Base-by-base conservation (phyloP, 768 basidiomycete species). In the Paxillus ammoniavirescens region DNA sequence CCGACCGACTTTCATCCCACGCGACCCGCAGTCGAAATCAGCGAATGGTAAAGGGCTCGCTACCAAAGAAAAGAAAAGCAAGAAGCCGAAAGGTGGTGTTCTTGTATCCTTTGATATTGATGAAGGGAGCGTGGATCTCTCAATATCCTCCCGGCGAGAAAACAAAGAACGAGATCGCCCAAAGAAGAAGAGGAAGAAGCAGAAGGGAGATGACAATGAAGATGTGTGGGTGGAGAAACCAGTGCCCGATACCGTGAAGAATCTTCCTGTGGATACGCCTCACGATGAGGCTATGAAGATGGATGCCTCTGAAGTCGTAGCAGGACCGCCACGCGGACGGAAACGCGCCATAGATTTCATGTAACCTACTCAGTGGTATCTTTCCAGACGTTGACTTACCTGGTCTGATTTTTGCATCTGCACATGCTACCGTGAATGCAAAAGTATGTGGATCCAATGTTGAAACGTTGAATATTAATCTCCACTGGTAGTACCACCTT, bases 1-100 rank as follows among this genome's bases (percentile, higher is more conserved):
- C 78, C 91, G 87, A 62, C 95, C 95, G 1, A 90, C 86, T 0
- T 98, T 98, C 66, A 82, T 91, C 8, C 84, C 86, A 6, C 72
- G 75, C 8, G 72, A 71, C 17, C 53, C 67, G 2, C 65, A 71
- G 8, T 68, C 69, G 50, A 76, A 78, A 2, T 79, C 78, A 48
- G 63, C 66, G 33, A 73, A 73, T 49, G 73, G 72, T 46, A 73
- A 81, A 62, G 75, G 75, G 44, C 57, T 64, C 15, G 67, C 68
- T 49, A 68, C 71, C 37, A 84, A 81, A 64, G 75, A 80, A 50
- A 75, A 78, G 49, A 74, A 74, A 55, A 71, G 69, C 55, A 79
- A 83, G 63, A 79, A 82, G 60, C 61, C 73, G 55, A 78, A 77
- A 52, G 65, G 50, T 3, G 63, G 61, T 21, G 70, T 79, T 4